A percentile compares a stretch with the other conserved stretches of the same genome.
phyloP scores from a whole-genome alignment of 495 filamentous ascomycete species.

The Penicillium daleae region DNA sequence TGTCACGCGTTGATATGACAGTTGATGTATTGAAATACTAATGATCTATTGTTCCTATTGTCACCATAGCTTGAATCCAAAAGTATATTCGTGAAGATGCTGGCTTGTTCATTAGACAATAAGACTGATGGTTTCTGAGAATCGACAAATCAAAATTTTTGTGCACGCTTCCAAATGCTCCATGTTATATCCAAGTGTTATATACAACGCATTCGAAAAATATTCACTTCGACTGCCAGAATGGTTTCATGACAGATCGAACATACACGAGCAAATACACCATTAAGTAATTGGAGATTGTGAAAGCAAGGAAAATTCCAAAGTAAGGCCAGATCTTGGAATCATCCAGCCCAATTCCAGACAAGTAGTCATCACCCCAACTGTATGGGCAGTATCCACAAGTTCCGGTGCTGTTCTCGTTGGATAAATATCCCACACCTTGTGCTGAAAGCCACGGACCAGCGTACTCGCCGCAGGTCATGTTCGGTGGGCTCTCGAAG shows the following conservation, averaged over 20 bases:
- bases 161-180: background rate
- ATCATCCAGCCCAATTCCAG: conserved; percentile 61
- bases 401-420: conserved; percentile 33
- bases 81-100: background rate
- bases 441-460: conserved; percentile 60
- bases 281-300: conserved; percentile 68
- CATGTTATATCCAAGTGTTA: background rate
- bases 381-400: conserved; percentile 66
- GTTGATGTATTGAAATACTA: background rate
- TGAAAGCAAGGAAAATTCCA: conserved; percentile 74
- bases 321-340: conserved; percentile 69
- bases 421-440: conserved; percentile 68
- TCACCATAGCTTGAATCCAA: background rate
- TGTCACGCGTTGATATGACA: background rate
- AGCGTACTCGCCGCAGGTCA: conserved; percentile 76
- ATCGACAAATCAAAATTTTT: background rate
- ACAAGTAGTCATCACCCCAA: conserved; percentile 64
- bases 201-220: background rate
- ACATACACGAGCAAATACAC: conserved; percentile 60
- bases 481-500: conserved; percentile 63
- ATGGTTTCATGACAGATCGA: conserved; percentile 41
- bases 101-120: background rate
- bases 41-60: background rate
- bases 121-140: background rate
- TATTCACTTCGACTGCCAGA: conserved; percentile 42